Base-by-base conservation (phyloP, 2,329 filamentous ascomycete species). In the Exophiala spinifera region DNA sequence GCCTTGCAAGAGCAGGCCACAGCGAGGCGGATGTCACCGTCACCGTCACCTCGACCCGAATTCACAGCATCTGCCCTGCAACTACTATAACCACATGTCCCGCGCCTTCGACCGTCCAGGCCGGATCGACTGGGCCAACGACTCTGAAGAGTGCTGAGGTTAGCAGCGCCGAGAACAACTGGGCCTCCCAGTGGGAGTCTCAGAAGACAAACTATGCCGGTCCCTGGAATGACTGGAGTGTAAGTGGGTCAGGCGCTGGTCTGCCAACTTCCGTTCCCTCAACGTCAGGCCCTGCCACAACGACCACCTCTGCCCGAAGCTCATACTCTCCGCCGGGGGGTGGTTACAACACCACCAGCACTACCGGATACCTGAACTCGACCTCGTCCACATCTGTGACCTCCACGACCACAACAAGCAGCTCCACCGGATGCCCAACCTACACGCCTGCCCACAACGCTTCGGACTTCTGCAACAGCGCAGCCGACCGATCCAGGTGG, bases 401-500 rank as follows among this genome's bases (percentile, higher is more conserved):
- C 39, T 44, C 48, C 4, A 51, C 39, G 10, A 34, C n/a, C 42
- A 28, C 42, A 19, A 28, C 42, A 19, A 39, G n/a, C 17, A 15
- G n/a, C 23, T 51, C 42, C 11, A 20, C 34, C 1, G 23, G 46
- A 19, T 52, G 50, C 28, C 20, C 54, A 8, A 56, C 55, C 13
- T 57, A 51, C n/a, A 47, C 51, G 7, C 51, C 55, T 15, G 36
- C 23, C 5, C 14, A 17, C 3, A 60, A 60, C 36, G 43, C 36
- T 8, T 57, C 57, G 4, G 50, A 60, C 19, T 21, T 52, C 34
- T 61, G 59, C n/a, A 61, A 61, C 46, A 33, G 33, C 23, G 53
- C 58, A n/a, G 23, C 49, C 14, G 47, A 57, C 37, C 59, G 59
- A 36, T 61, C 59, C 6, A 55, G 53, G 43, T 61, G 61, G 61